These are phyloP conservation scores for Ophiocordyceps sinensis DNA, from an alignment of 2,329 filamentous ascomycete genomes.

Conservation along the genomic window DNA sequence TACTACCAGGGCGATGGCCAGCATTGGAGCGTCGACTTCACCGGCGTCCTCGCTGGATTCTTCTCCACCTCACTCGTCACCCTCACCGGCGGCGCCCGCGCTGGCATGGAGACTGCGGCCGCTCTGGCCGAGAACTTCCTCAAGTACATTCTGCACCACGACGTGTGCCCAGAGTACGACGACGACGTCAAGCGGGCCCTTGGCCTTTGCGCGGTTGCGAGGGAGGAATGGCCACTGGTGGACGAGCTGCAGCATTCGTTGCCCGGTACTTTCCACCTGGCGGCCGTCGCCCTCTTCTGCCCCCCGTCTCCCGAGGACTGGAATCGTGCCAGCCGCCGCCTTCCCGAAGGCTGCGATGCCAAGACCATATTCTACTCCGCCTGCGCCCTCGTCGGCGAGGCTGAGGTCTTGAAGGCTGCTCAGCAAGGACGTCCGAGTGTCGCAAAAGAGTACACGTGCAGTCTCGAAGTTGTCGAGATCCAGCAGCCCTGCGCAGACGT, in stretches of 20 bases:
- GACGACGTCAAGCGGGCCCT: conserved; percentile 53
- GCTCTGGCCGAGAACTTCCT: conserved; percentile 72
- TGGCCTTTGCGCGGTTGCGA: conserved; percentile 49
- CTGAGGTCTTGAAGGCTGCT: conserved; percentile 16
- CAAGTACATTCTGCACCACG: conserved; percentile 71
- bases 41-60: conserved; percentile 62
- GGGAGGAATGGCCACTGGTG: conserved; percentile 50
- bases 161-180: conserved; percentile 71
- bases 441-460: conserved; percentile 32
- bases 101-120: conserved; percentile 41
- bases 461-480: conserved; percentile 46
- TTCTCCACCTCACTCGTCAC: conserved; percentile 47
- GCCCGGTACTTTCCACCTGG: conserved; percentile 71
- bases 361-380: conserved; percentile 28
- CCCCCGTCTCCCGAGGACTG: conserved; percentile 14
- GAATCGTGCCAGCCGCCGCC: conserved; percentile 11
- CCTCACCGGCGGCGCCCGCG: conserved; percentile 39
- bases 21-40: conserved; percentile 71
- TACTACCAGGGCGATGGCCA: conserved; percentile 38
- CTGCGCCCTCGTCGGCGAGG: conserved; percentile 23
- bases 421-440: conserved; percentile 15
- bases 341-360: conserved; percentile 26
- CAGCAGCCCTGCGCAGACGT: conserved; percentile 25
- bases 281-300: conserved; percentile 54
- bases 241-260: conserved; percentile 35